Conservation (phyloP, 208 protist species). For the Leptomonas seymouri region DNA sequence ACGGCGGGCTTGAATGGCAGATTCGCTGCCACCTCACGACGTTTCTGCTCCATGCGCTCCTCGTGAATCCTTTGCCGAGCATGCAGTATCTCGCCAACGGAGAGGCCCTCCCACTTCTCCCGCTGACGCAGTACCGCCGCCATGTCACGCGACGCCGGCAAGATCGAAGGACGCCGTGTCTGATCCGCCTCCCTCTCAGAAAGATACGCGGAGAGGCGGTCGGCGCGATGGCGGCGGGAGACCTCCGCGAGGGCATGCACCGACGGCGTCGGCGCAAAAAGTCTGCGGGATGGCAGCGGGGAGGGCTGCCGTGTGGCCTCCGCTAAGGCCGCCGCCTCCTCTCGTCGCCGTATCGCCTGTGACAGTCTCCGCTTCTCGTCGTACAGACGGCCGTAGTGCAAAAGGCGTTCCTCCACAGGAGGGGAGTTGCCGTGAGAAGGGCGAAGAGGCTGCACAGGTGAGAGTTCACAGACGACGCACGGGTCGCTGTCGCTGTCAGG, state of each 20-base stretch:
- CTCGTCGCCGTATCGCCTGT: constrained; percentile 10
- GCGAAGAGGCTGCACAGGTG: constrained; percentile 19
- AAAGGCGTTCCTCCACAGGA: constrained; percentile 50
- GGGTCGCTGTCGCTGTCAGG: no score
- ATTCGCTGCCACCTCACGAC: constrained; percentile 21
- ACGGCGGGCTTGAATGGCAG: constrained; percentile 40
- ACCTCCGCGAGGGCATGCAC: constrained; percentile 21
- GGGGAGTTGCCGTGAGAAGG: background rate
- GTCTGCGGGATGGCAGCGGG: constrained; percentile 2
- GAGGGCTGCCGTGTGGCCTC: background rate
- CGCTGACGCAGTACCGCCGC: constrained; percentile 21
- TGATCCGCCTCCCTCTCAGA: background rate
- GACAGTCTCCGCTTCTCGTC: constrained; percentile 10
- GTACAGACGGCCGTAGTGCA: constrained; percentile 45
- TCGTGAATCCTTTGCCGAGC: constrained; percentile 26
- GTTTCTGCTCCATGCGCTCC: constrained; percentile 6
- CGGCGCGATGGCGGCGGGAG: constrained; percentile 20
- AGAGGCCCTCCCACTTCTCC: constrained; percentile 12
- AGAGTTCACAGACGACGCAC: constrained; percentile 42
- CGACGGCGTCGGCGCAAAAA: constrained; percentile 21
- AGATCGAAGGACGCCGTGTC: constrained; percentile 18
- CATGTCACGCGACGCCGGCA: constrained; percentile 29
- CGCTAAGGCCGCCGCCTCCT: constrained; percentile 4
- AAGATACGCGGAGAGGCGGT: constrained; percentile 5
- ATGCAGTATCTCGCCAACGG: constrained; percentile 23